These are phyloP conservation scores for Moelleriella libera DNA, from an alignment of 2,329 filamentous ascomycete genomes.

Conservation along the genomic window DNA sequence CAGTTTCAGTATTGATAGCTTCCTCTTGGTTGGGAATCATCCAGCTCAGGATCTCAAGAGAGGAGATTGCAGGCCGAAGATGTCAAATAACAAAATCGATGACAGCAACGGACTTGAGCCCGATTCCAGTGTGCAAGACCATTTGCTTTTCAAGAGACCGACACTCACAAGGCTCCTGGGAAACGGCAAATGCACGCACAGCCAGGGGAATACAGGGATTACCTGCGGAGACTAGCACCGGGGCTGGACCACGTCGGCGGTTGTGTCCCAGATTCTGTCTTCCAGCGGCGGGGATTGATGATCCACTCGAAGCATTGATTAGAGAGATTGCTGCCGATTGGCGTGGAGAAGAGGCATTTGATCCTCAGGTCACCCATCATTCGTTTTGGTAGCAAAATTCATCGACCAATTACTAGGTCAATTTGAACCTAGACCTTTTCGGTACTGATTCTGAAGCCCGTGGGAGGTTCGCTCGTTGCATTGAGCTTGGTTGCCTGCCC, in stretches of 20 bases:
- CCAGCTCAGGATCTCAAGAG: too few relatives aligned
- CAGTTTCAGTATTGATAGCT: too few relatives aligned
- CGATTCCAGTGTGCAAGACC: not conserved
- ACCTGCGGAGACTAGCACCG: conserved; percentile 1
- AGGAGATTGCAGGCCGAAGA: not conserved
- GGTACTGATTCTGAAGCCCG: too few relatives aligned
- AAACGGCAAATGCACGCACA: too few relatives aligned
- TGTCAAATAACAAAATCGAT: too few relatives aligned
- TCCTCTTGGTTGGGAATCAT: too few relatives aligned
- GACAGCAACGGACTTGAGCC: too few relatives aligned
- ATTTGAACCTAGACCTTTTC: not conserved
- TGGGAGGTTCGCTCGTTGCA: not conserved
- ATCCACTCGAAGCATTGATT: not conserved
- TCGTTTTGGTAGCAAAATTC: not conserved
- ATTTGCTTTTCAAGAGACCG: not conserved
- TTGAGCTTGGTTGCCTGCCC: not conserved
- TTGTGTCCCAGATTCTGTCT: not conserved
- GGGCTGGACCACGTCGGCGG: not conserved
- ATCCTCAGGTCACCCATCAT: too few relatives aligned
- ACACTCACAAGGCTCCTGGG: not conserved
- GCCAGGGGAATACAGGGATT: not conserved
- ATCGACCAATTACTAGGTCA: not conserved
- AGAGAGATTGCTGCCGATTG: too few relatives aligned
- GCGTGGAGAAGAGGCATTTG: too few relatives aligned
- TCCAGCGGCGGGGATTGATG: not conserved